A percentile compares a stretch with the other conserved stretches of the same genome.
Evolutionary conservation across 495 filamentous ascomycete genomes (phyloP).

Genomic region (Penicillium odoratum): DNA sequence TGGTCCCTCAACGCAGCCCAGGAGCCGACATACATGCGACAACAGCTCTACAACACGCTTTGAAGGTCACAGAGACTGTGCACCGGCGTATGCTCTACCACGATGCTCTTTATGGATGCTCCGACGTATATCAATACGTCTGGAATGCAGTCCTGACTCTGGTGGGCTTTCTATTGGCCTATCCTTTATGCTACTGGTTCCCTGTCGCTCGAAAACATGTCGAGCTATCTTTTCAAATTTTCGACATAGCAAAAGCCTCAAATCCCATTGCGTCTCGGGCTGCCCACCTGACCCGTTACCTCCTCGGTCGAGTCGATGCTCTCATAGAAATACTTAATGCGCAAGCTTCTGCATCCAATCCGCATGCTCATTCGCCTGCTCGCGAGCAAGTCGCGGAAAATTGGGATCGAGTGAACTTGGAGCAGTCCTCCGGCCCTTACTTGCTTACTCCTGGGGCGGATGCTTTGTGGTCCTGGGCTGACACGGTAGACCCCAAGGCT

Average conservation of each 20-base stretch:
- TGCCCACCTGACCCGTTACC: conserved; percentile 5
- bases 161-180: conserved; percentile 44
- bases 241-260: conserved; percentile 11
- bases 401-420: background rate
- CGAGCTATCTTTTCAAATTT: conserved; percentile 18
- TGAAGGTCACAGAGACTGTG: conserved; percentile 19
- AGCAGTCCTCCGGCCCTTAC: background rate
- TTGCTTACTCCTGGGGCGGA: background rate
- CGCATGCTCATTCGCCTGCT: background rate
- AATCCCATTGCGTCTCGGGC: conserved; percentile 6
- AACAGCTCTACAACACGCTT: conserved; percentile 28
- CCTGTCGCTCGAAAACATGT: conserved; percentile 21
- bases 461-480: background rate
- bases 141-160: conserved; percentile 37
- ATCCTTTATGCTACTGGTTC: conserved; percentile 54
- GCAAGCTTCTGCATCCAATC: background rate
- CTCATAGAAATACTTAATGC: conserved; percentile 10
- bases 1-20: conserved; percentile 18
- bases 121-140: conserved; percentile 33
- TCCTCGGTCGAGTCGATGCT: conserved; percentile 7
- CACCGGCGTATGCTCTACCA: conserved; percentile 22
- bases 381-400: background rate
- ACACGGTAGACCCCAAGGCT: conserved; percentile 1
- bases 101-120: conserved; percentile 25
- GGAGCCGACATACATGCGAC: conserved; percentile 24